Evolutionary conservation across 2,329 filamentous ascomycete species (phyloP).

Genomic region (Massarina eburnea): DNA sequence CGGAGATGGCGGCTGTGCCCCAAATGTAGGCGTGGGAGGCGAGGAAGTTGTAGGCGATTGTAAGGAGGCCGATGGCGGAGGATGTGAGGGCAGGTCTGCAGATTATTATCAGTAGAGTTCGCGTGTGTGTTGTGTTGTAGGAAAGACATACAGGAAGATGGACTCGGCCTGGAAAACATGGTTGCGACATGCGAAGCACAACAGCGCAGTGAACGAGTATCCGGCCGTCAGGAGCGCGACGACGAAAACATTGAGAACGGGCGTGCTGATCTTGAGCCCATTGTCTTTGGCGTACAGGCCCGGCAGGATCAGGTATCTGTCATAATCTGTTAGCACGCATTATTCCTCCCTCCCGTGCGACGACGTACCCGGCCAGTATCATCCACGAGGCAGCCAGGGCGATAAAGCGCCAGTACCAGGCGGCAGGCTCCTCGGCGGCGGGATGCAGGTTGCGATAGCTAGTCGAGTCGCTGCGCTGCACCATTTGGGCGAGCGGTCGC

Average conservation of each 20-base stretch:
- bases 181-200: constrained; percentile 51
- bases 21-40: constrained; percentile 45
- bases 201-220: constrained; percentile 51
- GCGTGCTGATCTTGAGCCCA: constrained; percentile 43
- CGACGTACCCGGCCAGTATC: constrained; percentile 51
- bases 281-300: constrained; percentile 47
- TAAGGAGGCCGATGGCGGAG: constrained; percentile 51
- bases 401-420: constrained; percentile 54
- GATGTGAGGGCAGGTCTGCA: constrained; percentile 45
- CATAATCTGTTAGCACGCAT: constrained; percentile 15
- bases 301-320: constrained; percentile 53
- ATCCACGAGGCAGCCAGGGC: constrained; percentile 49
- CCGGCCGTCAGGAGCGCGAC: constrained; percentile 51
- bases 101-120: constrained; percentile 14
- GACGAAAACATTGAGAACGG: constrained; percentile 48
- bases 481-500: constrained; percentile 32
- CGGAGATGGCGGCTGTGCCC: constrained; percentile 47
- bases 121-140: not conserved
- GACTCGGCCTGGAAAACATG: constrained; percentile 51
- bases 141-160: constrained; percentile 46
- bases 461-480: constrained; percentile 27
- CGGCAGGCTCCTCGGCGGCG: constrained; percentile 23
- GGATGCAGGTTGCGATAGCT: constrained; percentile 34
- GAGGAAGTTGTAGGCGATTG: constrained; percentile 52
- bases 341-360: not conserved